phyloP scores from a whole-genome alignment of 73 alveolate species.

The Loxodes magnus region DNA sequence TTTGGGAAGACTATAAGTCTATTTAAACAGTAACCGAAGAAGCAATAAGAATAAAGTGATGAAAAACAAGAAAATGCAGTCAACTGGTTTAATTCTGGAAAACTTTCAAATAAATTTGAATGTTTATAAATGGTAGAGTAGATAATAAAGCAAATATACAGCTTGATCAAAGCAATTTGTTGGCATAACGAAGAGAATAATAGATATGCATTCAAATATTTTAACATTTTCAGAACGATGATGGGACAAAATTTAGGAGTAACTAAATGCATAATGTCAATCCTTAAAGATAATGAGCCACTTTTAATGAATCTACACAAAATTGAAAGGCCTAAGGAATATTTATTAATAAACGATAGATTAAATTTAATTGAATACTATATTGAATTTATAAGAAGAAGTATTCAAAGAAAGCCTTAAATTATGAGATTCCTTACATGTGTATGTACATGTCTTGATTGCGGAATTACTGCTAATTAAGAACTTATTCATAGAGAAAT shows the following conservation, averaged over 20 bases:
- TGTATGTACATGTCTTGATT: neutral
- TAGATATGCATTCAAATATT: neutral
- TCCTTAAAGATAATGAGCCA: slow-evolving; percentile 3
- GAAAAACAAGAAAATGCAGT: too few species aligned
- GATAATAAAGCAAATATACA: neutral
- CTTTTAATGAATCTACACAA: neutral
- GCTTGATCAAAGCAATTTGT: neutral
- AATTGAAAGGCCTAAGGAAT: neutral
- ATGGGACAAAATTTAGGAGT: slow-evolving; percentile 8
- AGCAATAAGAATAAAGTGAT: too few species aligned
- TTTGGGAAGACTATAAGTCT: too few species aligned
- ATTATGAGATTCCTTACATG: neutral
- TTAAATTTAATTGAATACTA: neutral
- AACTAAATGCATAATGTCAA: neutral
- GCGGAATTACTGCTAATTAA: slow-evolving; percentile 1
- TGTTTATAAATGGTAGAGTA: too few species aligned
- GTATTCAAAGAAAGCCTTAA: neutral
- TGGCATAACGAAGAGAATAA: neutral
- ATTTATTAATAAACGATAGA: neutral
- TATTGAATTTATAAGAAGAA: neutral
- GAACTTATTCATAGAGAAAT: neutral
- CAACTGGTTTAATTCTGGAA: too few species aligned
- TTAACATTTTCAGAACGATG: neutral
- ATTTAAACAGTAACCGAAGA: too few species aligned
- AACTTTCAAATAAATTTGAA: too few species aligned